Evolutionary conservation across 345 rosid species (phyloP), one percentile per base, ranked within the genome.

Genomic region (Erysimum cheiranthoides): DNA sequence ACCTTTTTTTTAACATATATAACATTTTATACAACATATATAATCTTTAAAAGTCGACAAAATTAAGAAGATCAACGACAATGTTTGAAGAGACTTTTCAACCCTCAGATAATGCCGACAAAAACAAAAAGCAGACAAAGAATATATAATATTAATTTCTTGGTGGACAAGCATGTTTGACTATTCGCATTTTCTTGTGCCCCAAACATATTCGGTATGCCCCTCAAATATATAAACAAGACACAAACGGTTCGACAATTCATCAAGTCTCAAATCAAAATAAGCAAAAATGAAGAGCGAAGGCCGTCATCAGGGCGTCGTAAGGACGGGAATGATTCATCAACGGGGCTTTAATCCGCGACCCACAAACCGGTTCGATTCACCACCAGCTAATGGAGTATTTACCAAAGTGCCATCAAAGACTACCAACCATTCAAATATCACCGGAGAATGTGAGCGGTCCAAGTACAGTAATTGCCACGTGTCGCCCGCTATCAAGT

Each of bases 391-490:
- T 25, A 53, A 35, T 36, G 76, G 71, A 17, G 36, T 11, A 56
- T 70, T 34, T 27, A 13, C 52, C 10, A 70, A 77, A 71, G 72
- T 53, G 42, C 36, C 62, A 68, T 60, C 79, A 59, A 68, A 67
- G 63, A 51, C 62, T 10, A 59, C 68, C n/a, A 77, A 77, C 46
- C 71, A 77, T 39, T 77, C 76, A 0, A 77, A 47, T 21, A 38
- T 9, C 16, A 58, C 47, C 0, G 68, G 47, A 14, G 66, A 54
- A 27, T 39, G 5, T 36, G 72, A 58, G 3, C 43, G 61, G 46
- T 62, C 72, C 54, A 65, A 71, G 35, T 65, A 39, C 25, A 57
- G 70, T 66, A 35, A 70, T 35, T 54, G 65, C 51, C 80, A 76
- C 1, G 65, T 76, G 28, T 77, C 57, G 1, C 81, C 73, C 40